A percentile compares a stretch with the other conserved stretches of the same genome.
Conservation (phyloP, 495 filamentous ascomycete species). For the Aspergillus sparsus region DNA sequence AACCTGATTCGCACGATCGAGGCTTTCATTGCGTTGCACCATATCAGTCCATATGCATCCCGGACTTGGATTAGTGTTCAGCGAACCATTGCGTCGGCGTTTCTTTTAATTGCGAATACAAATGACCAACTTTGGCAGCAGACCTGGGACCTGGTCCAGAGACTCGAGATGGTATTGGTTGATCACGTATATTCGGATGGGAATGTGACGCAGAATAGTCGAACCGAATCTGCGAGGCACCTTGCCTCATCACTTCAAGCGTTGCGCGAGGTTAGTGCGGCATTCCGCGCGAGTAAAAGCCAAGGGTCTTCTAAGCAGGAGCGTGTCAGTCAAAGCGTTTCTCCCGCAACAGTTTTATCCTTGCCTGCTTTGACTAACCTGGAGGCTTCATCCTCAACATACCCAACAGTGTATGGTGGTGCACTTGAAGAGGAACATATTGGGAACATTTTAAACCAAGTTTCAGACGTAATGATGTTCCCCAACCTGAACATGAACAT, state of each 20-base stretch:
- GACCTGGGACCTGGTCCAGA: conserved; percentile 42
- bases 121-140: conserved; percentile 35
- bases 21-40: conserved; percentile 49
- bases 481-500: conserved; percentile 33
- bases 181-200: conserved; percentile 46
- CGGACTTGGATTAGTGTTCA: conserved; percentile 53
- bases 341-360: conserved; percentile 26
- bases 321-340: conserved; percentile 12
- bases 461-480: conserved; percentile 48
- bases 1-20: conserved; percentile 47
- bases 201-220: conserved; percentile 30
- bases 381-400: conserved; percentile 19
- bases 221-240: conserved; percentile 44
- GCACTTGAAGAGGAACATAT: conserved; percentile 21
- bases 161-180: conserved; percentile 41
- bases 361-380: conserved; percentile 31
- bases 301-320: conserved; percentile 9
- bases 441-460: conserved; percentile 30
- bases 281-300: conserved; percentile 33
- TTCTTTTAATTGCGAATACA: conserved; percentile 47
- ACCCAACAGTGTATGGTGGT: conserved; percentile 16
- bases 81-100: conserved; percentile 49
- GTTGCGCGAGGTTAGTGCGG: conserved; percentile 41
- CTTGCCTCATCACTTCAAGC: conserved; percentile 44
- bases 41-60: conserved; percentile 41